phyloP scores from a whole-genome alignment of 2,329 filamentous ascomycete genomes.

The Claviceps citrina region DNA sequence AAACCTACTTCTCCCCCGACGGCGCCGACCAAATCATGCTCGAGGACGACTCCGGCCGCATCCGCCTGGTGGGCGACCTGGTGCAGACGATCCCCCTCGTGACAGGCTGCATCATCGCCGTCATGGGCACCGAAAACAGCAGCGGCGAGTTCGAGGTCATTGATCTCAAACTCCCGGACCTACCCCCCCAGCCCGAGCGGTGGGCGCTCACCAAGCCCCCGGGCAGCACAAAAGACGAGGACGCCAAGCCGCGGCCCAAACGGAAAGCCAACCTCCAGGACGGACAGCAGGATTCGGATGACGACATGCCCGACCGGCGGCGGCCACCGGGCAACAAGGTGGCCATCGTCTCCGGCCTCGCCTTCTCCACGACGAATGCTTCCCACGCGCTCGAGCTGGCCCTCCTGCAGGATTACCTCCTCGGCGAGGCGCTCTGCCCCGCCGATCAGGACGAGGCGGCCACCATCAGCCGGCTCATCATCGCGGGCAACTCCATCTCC shows the following conservation, averaged over 20 bases:
- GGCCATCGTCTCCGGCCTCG: conserved; percentile 77
- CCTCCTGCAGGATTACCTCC: conserved; percentile 70
- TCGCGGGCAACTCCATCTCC: conserved; percentile 85
- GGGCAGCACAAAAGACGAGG: conserved; percentile 16
- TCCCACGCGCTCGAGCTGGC: conserved; percentile 62
- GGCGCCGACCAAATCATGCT: conserved; percentile 60
- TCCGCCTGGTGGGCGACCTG: conserved; percentile 59
- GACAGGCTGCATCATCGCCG: conserved; percentile 87
- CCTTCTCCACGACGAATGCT: conserved; percentile 58
- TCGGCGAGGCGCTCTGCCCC: conserved; percentile 60
- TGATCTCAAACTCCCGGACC: conserved; percentile 74
- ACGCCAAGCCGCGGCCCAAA: conserved; percentile 8
- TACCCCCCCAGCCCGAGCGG: conserved; percentile 65
- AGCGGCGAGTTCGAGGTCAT: conserved; percentile 88
- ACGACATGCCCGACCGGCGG: conserved; percentile 41
- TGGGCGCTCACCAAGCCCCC: conserved; percentile 50
- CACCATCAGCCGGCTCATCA: conserved; percentile 68
- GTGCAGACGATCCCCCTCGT: conserved; percentile 60
- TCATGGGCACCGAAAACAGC: conserved; percentile 82
- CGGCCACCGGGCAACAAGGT: conserved; percentile 38
- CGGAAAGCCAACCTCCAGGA: too few relatives aligned
- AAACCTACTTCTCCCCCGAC: conserved; percentile 58
- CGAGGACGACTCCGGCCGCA: conserved; percentile 86
- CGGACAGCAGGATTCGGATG: conserved; percentile 17
- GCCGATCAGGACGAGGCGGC: conserved; percentile 42